Evolutionary conservation across 768 basidiomycete species (phyloP).

Genomic region (Grammothele lineata): DNA sequence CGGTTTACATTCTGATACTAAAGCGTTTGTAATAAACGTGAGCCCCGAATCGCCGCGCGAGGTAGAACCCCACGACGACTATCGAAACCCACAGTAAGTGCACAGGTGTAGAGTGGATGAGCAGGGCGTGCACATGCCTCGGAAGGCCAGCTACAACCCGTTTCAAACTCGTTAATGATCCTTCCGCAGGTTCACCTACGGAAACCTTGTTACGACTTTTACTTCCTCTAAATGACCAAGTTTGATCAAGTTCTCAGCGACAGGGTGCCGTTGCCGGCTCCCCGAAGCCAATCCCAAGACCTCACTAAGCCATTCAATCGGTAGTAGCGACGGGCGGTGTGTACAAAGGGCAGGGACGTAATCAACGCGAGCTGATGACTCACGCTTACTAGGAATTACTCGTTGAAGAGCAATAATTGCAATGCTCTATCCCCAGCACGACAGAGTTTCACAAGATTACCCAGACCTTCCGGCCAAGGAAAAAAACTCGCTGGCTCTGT

Average conservation of each 20-base stretch:
- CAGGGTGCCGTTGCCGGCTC: conserved; percentile 47
- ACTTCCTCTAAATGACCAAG: background rate
- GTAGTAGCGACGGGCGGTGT: conserved; percentile 90
- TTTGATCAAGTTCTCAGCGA: conserved; percentile 35
- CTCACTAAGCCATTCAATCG: conserved; percentile 90
- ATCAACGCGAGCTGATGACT: conserved; percentile 88
- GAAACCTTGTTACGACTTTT: background rate
- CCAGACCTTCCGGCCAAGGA: conserved; percentile 75
- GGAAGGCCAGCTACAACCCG: background rate
- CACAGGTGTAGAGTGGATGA: conserved; percentile 10
- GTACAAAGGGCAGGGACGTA: conserved; percentile 90
- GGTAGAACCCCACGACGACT: background rate
- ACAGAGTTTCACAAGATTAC: conserved; percentile 79
- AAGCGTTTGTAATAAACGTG: conserved; percentile 17
- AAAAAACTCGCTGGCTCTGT: conserved; percentile 81
- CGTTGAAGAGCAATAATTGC: conserved; percentile 91
- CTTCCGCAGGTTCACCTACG: background rate
- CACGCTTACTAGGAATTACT: conserved; percentile 87
- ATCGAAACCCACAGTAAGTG: conserved; percentile 12
- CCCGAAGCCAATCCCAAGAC: conserved; percentile 74
- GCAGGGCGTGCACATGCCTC: conserved; percentile 27
- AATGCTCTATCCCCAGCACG: conserved; percentile 87
- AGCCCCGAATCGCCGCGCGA: background rate
- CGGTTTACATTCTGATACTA: conserved; percentile 18
- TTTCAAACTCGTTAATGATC: background rate